Percentiles rank a stretch among this genome's conserved stretches.
Evolutionary conservation across 2,329 filamentous ascomycete genomes (phyloP).

Genomic region (Phialophora macrospora): DNA sequence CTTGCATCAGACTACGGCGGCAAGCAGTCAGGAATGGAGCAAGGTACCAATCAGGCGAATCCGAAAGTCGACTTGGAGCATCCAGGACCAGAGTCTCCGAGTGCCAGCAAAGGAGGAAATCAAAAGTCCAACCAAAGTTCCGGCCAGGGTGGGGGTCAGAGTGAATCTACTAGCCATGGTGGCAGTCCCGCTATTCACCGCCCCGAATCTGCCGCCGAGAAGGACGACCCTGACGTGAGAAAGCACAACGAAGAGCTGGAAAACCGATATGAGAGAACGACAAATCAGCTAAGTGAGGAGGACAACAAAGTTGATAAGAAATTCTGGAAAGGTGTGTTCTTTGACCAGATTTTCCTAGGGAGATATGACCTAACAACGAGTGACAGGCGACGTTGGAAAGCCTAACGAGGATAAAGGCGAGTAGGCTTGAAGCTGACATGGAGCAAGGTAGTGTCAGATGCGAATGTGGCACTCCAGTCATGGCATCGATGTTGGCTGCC

Average conservation of each 20-base stretch:
- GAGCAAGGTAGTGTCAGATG: background rate
- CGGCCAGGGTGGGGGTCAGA: background rate
- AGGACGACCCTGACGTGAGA: conserved; percentile 36
- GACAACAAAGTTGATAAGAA: conserved; percentile 40
- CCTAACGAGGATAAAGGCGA: background rate
- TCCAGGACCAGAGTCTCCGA: conserved; percentile 38
- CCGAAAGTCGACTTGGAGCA: conserved; percentile 37
- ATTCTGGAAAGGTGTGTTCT: conserved; percentile 37
- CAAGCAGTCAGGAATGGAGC: conserved; percentile 35
- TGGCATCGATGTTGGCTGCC: background rate
- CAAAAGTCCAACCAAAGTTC: conserved; percentile 16
- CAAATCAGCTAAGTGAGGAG: conserved; percentile 37
- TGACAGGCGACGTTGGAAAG: conserved; percentile 34
- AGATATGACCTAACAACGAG: conserved; percentile 13
- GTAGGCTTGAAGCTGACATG: conserved; percentile 1
- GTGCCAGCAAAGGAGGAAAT: conserved; percentile 27
- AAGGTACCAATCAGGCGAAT: conserved; percentile 34
- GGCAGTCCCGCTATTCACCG: conserved; percentile 34
- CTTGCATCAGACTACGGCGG: conserved; percentile 36
- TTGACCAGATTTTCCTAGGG: background rate
- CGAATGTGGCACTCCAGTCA: background rate
- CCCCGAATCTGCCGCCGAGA: conserved; percentile 37
- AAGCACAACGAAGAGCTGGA: conserved; percentile 37
- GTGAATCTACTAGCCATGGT: conserved; percentile 20
- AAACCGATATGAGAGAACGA: conserved; percentile 28